A percentile compares a stretch with the other conserved stretches of the same genome.
Evolutionary conservation across 2,329 filamentous ascomycete genomes (phyloP).

Genomic region (Colletotrichum lini): DNA sequence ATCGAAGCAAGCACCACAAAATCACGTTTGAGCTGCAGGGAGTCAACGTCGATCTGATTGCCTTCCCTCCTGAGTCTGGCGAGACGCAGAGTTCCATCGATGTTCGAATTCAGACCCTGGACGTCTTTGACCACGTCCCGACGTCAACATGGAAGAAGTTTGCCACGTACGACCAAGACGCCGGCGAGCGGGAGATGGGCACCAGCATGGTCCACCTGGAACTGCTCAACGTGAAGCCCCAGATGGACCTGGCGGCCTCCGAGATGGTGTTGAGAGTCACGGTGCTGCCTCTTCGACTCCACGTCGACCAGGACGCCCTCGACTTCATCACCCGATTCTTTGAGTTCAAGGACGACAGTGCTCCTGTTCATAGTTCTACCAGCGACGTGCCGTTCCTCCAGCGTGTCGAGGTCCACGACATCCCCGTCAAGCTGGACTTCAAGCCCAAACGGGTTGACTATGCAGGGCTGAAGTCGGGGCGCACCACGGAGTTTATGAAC

Average conservation of each 20-base stretch:
- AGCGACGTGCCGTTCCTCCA: conserved; percentile 90
- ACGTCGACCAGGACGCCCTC: conserved; percentile 96
- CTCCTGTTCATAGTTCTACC: conserved; percentile 68
- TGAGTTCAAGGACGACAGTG: conserved; percentile 89
- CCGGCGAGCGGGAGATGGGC: conserved; percentile 86
- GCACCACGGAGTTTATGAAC: conserved; percentile 99
- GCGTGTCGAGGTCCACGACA: conserved; percentile 86
- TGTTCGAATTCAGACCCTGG: conserved; percentile 84
- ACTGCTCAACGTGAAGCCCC: conserved; percentile 87
- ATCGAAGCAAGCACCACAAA: conserved; percentile 91
- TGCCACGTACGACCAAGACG: conserved; percentile 91
- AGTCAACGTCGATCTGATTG: conserved; percentile 84
- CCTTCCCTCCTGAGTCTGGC: conserved; percentile 81
- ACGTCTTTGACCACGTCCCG: conserved; percentile 94
- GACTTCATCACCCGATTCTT: conserved; percentile 99
- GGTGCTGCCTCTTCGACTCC: conserved; percentile 87
- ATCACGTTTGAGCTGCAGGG: conserved; percentile 94
- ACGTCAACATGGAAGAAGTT: conserved; percentile 99
- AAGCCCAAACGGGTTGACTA: conserved; percentile 99
- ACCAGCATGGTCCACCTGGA: conserved; percentile 93
- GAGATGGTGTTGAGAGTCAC: conserved; percentile 88
- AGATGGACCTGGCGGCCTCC: conserved; percentile 86
- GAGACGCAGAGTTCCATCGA: conserved; percentile 93
- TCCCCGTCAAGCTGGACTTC: conserved; percentile 90
- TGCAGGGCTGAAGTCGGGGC: conserved; percentile 89